A percentile compares a stretch with the other conserved stretches of the same genome.
These are phyloP conservation scores for Pseudozyma thailandica DNA, from an alignment of 1,284 basidiomycete genomes.

Conservation along the genomic window DNA sequence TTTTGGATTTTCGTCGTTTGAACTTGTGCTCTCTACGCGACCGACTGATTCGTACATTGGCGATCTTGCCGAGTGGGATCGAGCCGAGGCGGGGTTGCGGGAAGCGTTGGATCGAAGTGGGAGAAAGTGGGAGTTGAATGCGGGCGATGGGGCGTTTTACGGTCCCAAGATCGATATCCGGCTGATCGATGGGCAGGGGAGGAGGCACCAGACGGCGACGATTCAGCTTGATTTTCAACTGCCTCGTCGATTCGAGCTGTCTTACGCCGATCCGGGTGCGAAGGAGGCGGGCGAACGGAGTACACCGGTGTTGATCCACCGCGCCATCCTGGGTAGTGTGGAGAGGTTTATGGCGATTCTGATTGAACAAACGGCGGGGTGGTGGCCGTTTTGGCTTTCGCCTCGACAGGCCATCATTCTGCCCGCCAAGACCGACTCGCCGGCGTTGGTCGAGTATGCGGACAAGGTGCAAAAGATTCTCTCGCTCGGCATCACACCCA, in stretches of 20 bases:
- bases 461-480: constrained; percentile 34
- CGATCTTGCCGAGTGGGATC: constrained; percentile 55
- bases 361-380: constrained; percentile 60
- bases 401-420: constrained; percentile 63
- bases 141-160: constrained; percentile 66
- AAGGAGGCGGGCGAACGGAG: constrained; percentile 10
- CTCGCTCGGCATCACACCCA: constrained; percentile 29
- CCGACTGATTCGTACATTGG: constrained; percentile 57
- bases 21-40: constrained; percentile 65
- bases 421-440: constrained; percentile 33
- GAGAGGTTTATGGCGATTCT: constrained; percentile 67
- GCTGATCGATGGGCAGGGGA: constrained; percentile 60
- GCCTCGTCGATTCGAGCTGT: constrained; percentile 60
- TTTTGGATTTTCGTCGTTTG: constrained; percentile 63
- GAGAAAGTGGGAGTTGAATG: constrained; percentile 55
- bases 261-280: constrained; percentile 45
- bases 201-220: constrained; percentile 65
- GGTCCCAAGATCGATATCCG: constrained; percentile 68
- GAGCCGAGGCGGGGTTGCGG: constrained; percentile 54
- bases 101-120: constrained; percentile 54
- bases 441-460: constrained; percentile 36
- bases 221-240: constrained; percentile 68
- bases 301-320: constrained; percentile 66
- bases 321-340: constrained; percentile 65
- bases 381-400: constrained; percentile 66